Evolutionary conservation across 2,329 filamentous ascomycete species (phyloP).

Genomic region (Curvularia eragrostidis): DNA sequence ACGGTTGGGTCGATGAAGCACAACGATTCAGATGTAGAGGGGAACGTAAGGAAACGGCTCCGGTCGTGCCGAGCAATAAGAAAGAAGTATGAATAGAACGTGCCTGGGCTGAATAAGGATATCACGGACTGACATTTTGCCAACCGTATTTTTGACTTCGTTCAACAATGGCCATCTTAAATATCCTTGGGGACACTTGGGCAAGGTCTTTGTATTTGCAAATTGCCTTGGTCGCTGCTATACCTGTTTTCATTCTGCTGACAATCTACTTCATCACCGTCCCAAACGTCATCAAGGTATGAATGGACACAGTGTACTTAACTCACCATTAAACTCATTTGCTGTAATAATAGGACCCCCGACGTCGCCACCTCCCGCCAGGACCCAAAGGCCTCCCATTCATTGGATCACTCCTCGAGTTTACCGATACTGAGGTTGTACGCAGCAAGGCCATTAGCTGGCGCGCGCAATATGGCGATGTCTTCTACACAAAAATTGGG

Average conservation of each 20-base stretch:
- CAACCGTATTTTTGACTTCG: too few species aligned
- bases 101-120: neutral
- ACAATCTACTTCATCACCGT: slow-evolving; percentile 39
- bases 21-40: neutral
- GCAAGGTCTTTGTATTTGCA: slow-evolving; percentile 22
- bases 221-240: slow-evolving; percentile 16
- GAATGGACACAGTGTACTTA: slow-evolving; percentile 7
- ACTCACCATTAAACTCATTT: neutral
- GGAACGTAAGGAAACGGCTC: neutral
- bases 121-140: neutral
- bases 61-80: too few species aligned
- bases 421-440: slow-evolving; percentile 45
- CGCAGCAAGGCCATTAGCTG: slow-evolving; percentile 44
- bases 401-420: slow-evolving; percentile 50
- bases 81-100: neutral
- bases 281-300: slow-evolving; percentile 41
- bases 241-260: slow-evolving; percentile 30
- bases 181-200: slow-evolving; percentile 8
- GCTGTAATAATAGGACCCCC: slow-evolving; percentile 30
- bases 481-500: slow-evolving; percentile 52
- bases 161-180: slow-evolving; percentile 18
- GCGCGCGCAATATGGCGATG: slow-evolving; percentile 47
- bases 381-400: slow-evolving; percentile 45
- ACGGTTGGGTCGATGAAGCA: neutral
- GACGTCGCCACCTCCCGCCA: slow-evolving; percentile 12